Evolutionary conservation across 371 early-diverging fungal species (phyloP).

Genomic region (Syncephalastrum contaminatum): DNA sequence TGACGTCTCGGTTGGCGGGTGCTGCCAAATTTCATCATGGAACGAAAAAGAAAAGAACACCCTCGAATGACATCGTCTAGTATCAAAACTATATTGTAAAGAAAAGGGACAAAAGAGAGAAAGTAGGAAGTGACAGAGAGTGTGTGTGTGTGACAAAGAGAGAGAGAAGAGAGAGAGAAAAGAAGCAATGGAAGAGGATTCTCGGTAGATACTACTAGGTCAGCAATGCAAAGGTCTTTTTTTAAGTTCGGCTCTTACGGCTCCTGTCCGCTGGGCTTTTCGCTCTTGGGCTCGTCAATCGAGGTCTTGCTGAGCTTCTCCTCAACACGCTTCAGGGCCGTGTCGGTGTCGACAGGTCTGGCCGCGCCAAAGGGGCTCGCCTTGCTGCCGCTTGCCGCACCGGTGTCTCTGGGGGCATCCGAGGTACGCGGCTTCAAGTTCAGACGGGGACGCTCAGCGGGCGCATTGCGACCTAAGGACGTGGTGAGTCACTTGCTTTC

Average conservation of each 20-base stretch:
- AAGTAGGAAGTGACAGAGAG: too few species aligned
- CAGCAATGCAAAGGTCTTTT: constrained; percentile 3
- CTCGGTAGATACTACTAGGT: too few species aligned
- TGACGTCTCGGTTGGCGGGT: too few species aligned
- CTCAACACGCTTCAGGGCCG: constrained; percentile 69
- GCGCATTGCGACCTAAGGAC: constrained; percentile 24
- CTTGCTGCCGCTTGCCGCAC: constrained; percentile 32
- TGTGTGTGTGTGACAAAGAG: too few species aligned
- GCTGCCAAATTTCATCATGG: too few species aligned
- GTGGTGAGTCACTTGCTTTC: constrained; percentile 1
- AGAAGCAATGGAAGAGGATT: too few species aligned
- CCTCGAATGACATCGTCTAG: too few species aligned
- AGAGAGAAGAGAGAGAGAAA: too few species aligned
- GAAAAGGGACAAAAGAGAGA: too few species aligned
- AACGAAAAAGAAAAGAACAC: too few species aligned
- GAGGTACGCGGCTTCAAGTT: constrained; percentile 71
- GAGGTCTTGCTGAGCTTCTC: constrained; percentile 44
- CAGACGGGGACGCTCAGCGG: constrained; percentile 53
- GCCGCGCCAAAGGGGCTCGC: constrained; percentile 86
- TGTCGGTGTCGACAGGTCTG: constrained; percentile 74
- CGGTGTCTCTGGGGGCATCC: constrained; percentile 22
- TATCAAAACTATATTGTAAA: too few species aligned
- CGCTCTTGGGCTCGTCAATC: constrained; percentile 8
- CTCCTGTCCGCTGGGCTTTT: constrained; percentile 9
- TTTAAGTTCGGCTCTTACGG: constrained; percentile 7